phyloP scores from a whole-genome alignment of 202 grass and related monocot species.

The Eragrostis tef region DNA sequence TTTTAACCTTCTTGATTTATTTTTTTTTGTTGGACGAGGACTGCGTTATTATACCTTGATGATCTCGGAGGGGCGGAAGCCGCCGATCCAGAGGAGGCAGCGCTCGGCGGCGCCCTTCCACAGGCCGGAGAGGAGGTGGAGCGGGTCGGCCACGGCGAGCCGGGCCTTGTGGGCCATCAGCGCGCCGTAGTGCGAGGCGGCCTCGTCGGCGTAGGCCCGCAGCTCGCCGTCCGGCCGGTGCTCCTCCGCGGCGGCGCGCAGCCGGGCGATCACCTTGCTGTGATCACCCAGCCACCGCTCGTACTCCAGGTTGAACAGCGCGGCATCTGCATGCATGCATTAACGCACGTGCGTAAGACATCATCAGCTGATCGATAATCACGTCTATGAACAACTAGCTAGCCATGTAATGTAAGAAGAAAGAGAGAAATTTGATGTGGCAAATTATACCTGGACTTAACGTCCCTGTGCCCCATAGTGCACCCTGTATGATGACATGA shows the following conservation, averaged over 20 bases:
- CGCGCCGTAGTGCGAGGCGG: constrained; percentile 55
- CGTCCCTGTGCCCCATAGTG: constrained; percentile 40
- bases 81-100: constrained; percentile 78
- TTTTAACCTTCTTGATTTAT: neutral
- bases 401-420: neutral
- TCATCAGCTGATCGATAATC: neutral
- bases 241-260: constrained; percentile 61
- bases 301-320: constrained; percentile 72
- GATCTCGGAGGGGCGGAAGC: constrained; percentile 67
- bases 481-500: constrained; percentile 33
- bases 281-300: constrained; percentile 62
- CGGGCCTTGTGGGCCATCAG: constrained; percentile 53
- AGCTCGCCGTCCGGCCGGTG: constrained; percentile 54
- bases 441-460: constrained; percentile 42
- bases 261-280: constrained; percentile 54
- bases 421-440: neutral
- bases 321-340: constrained; percentile 46
- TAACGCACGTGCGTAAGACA: neutral
- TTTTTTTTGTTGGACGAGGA: neutral
- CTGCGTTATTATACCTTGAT: constrained; percentile 50
- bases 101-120: constrained; percentile 71
- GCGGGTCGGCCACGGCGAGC: constrained; percentile 56
- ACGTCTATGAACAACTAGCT: neutral
- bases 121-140: constrained; percentile 70
- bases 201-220: constrained; percentile 50